Percentiles rank a stretch among this genome's conserved stretches.
Evolutionary conservation across 2,329 filamentous ascomycete species (phyloP).

Genomic region (Xylaria hypoxylon): DNA sequence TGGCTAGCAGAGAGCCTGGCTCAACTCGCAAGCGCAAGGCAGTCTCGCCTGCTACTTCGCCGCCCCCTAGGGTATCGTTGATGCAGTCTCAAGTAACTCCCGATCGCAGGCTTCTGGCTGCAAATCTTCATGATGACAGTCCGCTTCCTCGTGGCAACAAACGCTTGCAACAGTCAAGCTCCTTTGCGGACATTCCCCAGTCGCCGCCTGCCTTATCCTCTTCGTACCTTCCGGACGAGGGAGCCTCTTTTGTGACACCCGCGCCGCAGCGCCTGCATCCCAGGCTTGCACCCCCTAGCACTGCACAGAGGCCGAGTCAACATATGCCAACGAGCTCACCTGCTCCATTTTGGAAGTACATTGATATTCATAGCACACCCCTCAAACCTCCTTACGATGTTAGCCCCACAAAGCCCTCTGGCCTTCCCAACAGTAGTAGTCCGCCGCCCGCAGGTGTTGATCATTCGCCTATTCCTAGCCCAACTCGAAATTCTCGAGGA

Average conservation of each 20-base stretch:
- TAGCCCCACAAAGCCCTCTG: constrained; percentile 67
- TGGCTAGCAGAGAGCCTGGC: constrained; percentile 62
- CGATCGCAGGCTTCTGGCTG: constrained; percentile 61
- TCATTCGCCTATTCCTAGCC: constrained; percentile 63
- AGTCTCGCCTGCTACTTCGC: constrained; percentile 65
- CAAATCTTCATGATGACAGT: constrained; percentile 67
- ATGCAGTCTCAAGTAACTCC: constrained; percentile 68
- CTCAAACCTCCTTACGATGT: constrained; percentile 67
- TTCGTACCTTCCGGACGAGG: constrained; percentile 71
- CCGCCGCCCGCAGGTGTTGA: constrained; percentile 64
- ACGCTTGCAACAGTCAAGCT: constrained; percentile 56
- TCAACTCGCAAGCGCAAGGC: constrained; percentile 70
- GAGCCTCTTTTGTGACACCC: constrained; percentile 74
- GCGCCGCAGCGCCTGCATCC: constrained; percentile 80
- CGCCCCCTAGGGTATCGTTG: constrained; percentile 63
- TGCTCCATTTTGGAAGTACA: constrained; percentile 89
- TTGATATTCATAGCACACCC: constrained; percentile 80
- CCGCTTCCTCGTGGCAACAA: constrained; percentile 70
- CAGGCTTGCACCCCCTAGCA: constrained; percentile 81
- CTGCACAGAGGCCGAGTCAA: constrained; percentile 82
- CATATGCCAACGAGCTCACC: constrained; percentile 89
- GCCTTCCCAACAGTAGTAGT: constrained; percentile 67
- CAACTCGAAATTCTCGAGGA: constrained; percentile 55
- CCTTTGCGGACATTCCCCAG: constrained; percentile 64
- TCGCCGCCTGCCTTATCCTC: constrained; percentile 70